Conservation (phyloP, 805 yeast genomes). For the Candida pseudoglaebosa region DNA sequence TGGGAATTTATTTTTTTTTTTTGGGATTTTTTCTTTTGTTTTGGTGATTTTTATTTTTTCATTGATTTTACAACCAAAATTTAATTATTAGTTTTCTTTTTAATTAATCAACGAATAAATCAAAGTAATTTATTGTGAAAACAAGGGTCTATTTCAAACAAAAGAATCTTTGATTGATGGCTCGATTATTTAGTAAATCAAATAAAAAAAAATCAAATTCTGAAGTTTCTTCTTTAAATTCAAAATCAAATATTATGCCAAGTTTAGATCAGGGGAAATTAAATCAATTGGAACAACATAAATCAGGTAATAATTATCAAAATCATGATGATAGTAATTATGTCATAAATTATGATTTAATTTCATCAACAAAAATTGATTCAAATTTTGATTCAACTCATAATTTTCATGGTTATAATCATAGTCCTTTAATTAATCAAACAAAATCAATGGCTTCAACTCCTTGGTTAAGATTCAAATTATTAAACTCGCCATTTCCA, state of each 20-base stretch:
- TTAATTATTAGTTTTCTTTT: no score
- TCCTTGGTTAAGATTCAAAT: slow-evolving; percentile 67
- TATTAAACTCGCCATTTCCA: slow-evolving; percentile 83
- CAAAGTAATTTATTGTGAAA: no score
- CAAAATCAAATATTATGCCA: not conserved
- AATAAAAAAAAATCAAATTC: slow-evolving; percentile 3
- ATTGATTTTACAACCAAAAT: no score
- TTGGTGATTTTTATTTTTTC: no score
- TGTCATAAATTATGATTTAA: no score
- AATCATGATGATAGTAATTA: not conserved
- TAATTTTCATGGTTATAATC: not conserved
- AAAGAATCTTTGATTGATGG: slow-evolving; percentile 1
- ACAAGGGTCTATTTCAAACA: no score
- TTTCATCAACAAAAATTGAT: no score
- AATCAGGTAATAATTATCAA: no score
- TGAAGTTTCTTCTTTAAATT: slow-evolving; percentile 1
- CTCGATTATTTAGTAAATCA: slow-evolving; percentile 4
- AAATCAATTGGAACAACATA: no score
- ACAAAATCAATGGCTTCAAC: slow-evolving; percentile 20
- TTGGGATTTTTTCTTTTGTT: no score
- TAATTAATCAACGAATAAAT: no score
- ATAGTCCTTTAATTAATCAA: slow-evolving; percentile 2
- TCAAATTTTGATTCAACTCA: not conserved
- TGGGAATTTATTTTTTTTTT: no score
- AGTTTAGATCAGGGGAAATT: not conserved